Evolutionary conservation across 352 stramenopile species (phyloP), one percentile per base, ranked within the genome.

Genomic region (Phytophthora hibernalis): DNA sequence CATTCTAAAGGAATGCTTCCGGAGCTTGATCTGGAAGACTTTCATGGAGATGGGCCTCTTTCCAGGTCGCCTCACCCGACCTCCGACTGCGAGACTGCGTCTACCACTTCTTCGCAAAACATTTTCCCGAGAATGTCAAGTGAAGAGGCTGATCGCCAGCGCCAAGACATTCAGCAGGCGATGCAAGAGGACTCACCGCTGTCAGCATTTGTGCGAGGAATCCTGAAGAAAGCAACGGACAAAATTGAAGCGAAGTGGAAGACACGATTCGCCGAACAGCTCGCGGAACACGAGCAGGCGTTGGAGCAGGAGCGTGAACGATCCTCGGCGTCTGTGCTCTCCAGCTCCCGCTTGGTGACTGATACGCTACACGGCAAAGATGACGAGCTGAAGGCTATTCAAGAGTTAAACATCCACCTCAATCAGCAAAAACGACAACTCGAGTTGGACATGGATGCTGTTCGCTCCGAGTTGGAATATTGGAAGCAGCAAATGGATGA

Each of bases 171-270:
- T 37, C 68, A 74, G 52, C 61, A 69, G 13, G 72, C 75, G 1
- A 83, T 76, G 75, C 74, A 78, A 48, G 66, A 79, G 22, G 81
- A 91, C 38, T 91, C 85, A n/a, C 85, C 85, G 13, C 48, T 93
- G 28, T 91, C 85, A 1, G 79, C 74, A n/a, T 92, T 89, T 59
- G 83, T 93, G 45, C 83, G 85, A 24, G 73, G 83, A 33, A 89
- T 92, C 49, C 59, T 94, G 38, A 83, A 90, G 40, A 86, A 87
- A 35, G 86, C 86, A 3, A 92, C 86, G 1, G 82, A 94, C 38
- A 83, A 91, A 53, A 94, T 94, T 42, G 84, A 94, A 58, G 80
- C 91, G 24, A 94, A 92, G 54, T 94, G 86, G 86, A 91, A 88
- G 54, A 72, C 72, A 22, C 80, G 86, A 10, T 92, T 94, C 58